Base-by-base conservation (phyloP, 139 green algal genomes). In the Astrephomene gubernaculifera region DNA sequence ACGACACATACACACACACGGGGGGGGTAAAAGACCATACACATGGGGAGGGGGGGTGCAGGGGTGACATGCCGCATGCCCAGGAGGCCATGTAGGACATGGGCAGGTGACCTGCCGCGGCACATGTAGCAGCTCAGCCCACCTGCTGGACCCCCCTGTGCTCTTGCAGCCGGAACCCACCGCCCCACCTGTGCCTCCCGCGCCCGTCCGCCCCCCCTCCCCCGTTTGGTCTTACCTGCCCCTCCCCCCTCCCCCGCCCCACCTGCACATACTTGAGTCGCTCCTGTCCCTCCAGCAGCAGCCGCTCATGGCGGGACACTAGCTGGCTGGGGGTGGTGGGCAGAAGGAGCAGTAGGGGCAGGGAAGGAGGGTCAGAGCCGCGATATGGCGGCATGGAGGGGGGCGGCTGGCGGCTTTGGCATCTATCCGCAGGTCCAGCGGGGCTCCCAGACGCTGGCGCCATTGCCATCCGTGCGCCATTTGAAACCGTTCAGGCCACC, bases 211-310 rank as follows among this genome's bases (percentile, higher is more conserved):
- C n/a, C n/a, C n/a, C n/a, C n/a, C n/a, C n/a, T n/a, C n/a, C n/a
- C n/a, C n/a, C n/a, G n/a, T n/a, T n/a, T n/a, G n/a, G n/a, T n/a
- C n/a, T n/a, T n/a, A n/a, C n/a, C n/a, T n/a, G n/a, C n/a, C n/a
- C 49, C 49, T 17, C 49, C 17, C 49, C 49, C 12, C 17, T 17
- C 69, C 69, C 39, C 69, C 25, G 25, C 24, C 69, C 4, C 69
- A 76, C 78, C 78, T 84, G 78, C 61, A 84, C 63, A 33, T 84
- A 84, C 8, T 38, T 36, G 21, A 84, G 78, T 43, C 78, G 60
- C 78, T 84, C 78, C 63, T 84, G 78, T 2, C 78, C 78, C 63
- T 84, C 78, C 63, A 75, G n/a, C 31, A 84, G 31, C 63, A 84
- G 43, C 22, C 63, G 78, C 61, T 84, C 43, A 43, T 84, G 41